A percentile compares a stretch with the other conserved stretches of the same genome.
phyloP scores from a whole-genome alignment of 1,284 basidiomycete genomes.

The Xerocomus alliaceus region DNA sequence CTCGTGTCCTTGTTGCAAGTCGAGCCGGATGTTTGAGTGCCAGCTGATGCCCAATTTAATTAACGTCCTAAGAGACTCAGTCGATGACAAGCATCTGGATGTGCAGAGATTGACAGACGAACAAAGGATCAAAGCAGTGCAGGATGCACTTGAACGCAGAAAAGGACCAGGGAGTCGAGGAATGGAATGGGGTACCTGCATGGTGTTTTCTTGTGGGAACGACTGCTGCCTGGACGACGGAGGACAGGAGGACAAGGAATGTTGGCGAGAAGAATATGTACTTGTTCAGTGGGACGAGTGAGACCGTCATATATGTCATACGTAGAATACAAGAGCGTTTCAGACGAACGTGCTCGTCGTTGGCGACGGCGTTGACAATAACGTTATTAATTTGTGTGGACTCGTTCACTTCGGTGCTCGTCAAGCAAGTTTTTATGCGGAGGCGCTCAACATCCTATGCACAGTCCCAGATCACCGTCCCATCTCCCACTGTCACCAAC shows the following conservation, averaged over 20 bases:
- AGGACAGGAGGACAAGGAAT: constrained; percentile 50
- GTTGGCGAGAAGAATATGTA: constrained; percentile 78
- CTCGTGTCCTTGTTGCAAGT: constrained; percentile 65
- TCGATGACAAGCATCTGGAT: constrained; percentile 32
- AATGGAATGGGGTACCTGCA: constrained; percentile 86
- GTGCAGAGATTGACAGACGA: constrained; percentile 57
- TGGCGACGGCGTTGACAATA: constrained; percentile 9
- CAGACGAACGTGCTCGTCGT: constrained; percentile 10
- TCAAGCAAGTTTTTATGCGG: constrained; percentile 26
- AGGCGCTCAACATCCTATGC: constrained; percentile 33
- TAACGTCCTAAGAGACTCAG: constrained; percentile 59
- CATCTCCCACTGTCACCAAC: constrained; percentile 24
- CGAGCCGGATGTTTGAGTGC: constrained; percentile 76
- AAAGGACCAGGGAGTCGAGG: constrained; percentile 52
- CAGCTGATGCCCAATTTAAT: constrained; percentile 89
- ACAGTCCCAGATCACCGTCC: constrained; percentile 25
- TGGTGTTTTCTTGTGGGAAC: constrained; percentile 78
- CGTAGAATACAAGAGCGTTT: constrained; percentile 2
- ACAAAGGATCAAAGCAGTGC: constrained; percentile 62
- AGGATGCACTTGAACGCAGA: constrained; percentile 55
- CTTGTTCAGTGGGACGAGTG: constrained; percentile 74
- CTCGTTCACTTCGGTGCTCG: constrained; percentile 13
- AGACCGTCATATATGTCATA: no score
- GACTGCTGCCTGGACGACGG: constrained; percentile 67
- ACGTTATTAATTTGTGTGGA: constrained; percentile 36